Conservation (phyloP, 2,329 filamentous ascomycete species). For the Colletotrichum sp. region DNA sequence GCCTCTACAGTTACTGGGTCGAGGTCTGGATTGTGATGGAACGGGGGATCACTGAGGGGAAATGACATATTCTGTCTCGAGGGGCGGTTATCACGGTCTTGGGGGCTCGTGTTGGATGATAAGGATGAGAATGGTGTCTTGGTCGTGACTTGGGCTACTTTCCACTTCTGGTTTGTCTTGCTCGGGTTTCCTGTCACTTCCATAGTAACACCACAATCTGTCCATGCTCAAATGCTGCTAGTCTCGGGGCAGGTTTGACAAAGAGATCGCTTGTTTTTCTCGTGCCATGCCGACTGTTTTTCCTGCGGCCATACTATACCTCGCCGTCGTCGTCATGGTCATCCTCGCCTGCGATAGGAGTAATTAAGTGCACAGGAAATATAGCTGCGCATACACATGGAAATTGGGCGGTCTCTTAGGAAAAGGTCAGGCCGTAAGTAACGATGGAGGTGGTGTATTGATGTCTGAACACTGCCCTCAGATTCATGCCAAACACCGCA, state of each 20-base stretch:
- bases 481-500: not conserved
- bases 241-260: not conserved
- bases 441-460: not conserved
- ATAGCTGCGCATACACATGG: no score
- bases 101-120: not conserved
- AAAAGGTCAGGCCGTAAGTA: no score
- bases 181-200: not conserved
- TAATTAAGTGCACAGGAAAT: not conserved
- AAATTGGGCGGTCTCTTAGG: no score
- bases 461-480: not conserved
- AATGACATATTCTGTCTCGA: not conserved
- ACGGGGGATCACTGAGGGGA: constrained; percentile 3
- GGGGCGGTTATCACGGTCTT: not conserved
- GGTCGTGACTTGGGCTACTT: not conserved
- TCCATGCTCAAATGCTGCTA: not conserved
- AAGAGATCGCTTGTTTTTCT: not conserved
- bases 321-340: not conserved
- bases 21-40: not conserved
- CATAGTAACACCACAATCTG: not conserved
- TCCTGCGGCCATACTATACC: not conserved
- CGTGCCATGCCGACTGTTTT: no score
- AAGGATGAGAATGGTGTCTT: not conserved
- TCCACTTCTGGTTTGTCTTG: not conserved
- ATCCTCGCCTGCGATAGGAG: no score
- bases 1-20: not conserved